Conservation (phyloP, 1,284 basidiomycete genomes). For the Moesziomyces antarcticus region DNA sequence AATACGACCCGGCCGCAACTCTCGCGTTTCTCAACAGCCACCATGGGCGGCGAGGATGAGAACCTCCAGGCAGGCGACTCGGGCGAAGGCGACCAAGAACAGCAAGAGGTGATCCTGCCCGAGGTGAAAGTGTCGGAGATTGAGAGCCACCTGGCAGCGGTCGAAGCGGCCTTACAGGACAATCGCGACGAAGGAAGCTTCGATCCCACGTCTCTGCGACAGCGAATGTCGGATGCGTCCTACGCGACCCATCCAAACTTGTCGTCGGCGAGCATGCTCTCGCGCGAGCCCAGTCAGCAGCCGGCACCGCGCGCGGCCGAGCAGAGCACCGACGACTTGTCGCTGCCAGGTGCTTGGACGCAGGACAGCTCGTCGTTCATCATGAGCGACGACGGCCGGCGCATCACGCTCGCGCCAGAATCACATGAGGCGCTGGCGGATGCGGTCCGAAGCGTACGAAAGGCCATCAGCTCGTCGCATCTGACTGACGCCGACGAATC, state of each 20-base stretch:
- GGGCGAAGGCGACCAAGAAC: slow-evolving; percentile 17
- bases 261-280: slow-evolving; percentile 36
- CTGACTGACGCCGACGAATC: slow-evolving; percentile 21
- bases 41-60: slow-evolving; percentile 10
- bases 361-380: slow-evolving; percentile 23
- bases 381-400: slow-evolving; percentile 35
- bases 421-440: slow-evolving; percentile 50
- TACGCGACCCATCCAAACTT: slow-evolving; percentile 31
- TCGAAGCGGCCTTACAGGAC: slow-evolving; percentile 45
- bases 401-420: slow-evolving; percentile 44
- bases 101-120: slow-evolving; percentile 29
- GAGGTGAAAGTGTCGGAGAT: slow-evolving; percentile 48
- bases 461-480: slow-evolving; percentile 51
- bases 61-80: neutral
- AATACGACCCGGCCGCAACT: slow-evolving; percentile 19
- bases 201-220: slow-evolving; percentile 37
- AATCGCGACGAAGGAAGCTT: slow-evolving; percentile 43
- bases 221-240: slow-evolving; percentile 37
- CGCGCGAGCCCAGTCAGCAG: slow-evolving; percentile 19
- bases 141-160: slow-evolving; percentile 41
- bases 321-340: slow-evolving; percentile 28
- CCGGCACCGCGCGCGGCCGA: slow-evolving; percentile 5
- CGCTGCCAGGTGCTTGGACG: slow-evolving; percentile 42
- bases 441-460: slow-evolving; percentile 45
- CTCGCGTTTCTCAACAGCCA: slow-evolving; percentile 28